Base-by-base conservation (phyloP, 768 basidiomycete species). In the Trametes gibbosa region DNA sequence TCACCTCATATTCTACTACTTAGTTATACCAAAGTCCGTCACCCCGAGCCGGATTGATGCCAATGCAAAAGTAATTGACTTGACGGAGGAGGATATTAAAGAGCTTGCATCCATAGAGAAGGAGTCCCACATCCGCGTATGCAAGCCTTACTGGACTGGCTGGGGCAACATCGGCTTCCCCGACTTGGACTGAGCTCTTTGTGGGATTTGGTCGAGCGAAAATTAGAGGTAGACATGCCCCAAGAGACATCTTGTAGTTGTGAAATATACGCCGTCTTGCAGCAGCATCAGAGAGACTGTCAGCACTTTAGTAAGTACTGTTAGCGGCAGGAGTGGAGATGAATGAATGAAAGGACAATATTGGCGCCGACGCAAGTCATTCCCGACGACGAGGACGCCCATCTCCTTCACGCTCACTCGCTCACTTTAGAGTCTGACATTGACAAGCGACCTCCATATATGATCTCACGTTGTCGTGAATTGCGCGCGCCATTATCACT, bases 21-120 rank as follows among this genome's bases (percentile, higher is more conserved):
- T 58, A 77, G 90, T 90, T 25, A 75, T 93, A 39, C 79, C 89
- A 23, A 93, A 93, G 76, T 89, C 86, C 5, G 90, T 92, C 41
- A 91, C 85, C 5, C 76, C 81, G 54, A 71, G 77, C 53, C 85
- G 90, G 21, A 86, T 92, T 67, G 72, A 78, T 39, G 82, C 74
- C 59, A 92, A 92, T 73, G 66, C 74, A 48, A 83, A 76, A 53
- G 67, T 91, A 62, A 69, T 90, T 60, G 81, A 87, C 67, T 76
- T 90, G 54, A 78, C 80, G 9, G 75, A 79, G 16, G 84, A 82
- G 47, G 89, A 90, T 50, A 75, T 91, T 35, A 63, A 73, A 43
- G 78, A 84, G 65, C 76, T 91, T 40, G 73, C 81, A 24, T 72
- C 67, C 17, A 84, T 90, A 49, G 79, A 86, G 73, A 82, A 87